phyloP scores from a whole-genome alignment of 441 rosid species.

The Aquilaria agallochum region DNA sequence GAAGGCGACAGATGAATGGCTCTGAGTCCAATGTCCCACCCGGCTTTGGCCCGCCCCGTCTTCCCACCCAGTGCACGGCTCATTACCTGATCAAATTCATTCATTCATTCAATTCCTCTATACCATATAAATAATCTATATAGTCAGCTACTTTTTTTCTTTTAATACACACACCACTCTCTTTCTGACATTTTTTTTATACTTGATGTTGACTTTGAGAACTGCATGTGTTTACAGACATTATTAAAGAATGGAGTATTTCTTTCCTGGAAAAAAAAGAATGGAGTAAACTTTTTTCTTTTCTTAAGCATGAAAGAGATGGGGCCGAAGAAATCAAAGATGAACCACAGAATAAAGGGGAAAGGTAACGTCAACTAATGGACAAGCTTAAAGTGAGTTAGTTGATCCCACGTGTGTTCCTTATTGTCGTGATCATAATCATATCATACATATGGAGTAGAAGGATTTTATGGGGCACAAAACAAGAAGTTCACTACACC shows the following conservation, averaged over 20 bases:
- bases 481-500: neutral
- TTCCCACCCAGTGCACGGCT: constrained; percentile 62
- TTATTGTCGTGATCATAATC: no score
- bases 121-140: neutral
- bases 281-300: neutral
- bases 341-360: no score
- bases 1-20: constrained; percentile 35
- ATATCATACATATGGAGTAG: no score
- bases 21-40: constrained; percentile 73
- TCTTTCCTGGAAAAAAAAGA: neutral
- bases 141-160: neutral
- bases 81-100: constrained; percentile 33
- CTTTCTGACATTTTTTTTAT: neutral
- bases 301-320: no score
- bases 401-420: no score
- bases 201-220: neutral
- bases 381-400: no score
- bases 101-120: neutral
- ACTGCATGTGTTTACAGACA: no score
- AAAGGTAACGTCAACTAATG: no score
- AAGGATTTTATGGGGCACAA: neutral
- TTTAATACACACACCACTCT: neutral
- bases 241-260: no score
- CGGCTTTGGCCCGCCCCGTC: constrained; percentile 36
- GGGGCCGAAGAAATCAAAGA: no score